Percentiles rank a stretch among this genome's conserved stretches.
Evolutionary conservation across 2,329 filamentous ascomycete species (phyloP).

Genomic region (Scedosporium minutisporum): DNA sequence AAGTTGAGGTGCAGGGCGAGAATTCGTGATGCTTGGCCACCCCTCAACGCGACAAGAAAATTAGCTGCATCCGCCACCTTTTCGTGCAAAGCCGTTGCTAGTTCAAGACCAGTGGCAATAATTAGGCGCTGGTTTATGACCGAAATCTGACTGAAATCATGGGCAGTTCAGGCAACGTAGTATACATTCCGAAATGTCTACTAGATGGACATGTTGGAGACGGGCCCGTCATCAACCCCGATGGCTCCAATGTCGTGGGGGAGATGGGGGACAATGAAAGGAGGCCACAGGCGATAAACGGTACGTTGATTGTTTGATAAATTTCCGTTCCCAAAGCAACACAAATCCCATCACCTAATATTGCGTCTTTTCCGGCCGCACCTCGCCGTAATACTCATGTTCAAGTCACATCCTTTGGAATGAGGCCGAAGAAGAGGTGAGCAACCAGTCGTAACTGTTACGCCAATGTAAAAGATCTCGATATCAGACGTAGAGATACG

Average conservation of each 20-base stretch:
- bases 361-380: neutral
- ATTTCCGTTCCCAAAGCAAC: neutral
- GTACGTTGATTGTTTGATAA: neutral
- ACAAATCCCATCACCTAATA: conserved; percentile 1
- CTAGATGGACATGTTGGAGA: too few species aligned
- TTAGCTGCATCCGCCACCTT: neutral
- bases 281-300: neutral
- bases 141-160: too few species aligned
- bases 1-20: neutral
- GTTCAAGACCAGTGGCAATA: too few species aligned
- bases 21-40: neutral
- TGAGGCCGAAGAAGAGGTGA: neutral
- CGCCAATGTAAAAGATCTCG: neutral
- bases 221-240: neutral
- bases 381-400: neutral
- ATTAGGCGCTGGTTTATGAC: too few species aligned
- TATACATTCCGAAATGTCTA: too few species aligned
- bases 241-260: neutral
- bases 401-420: neutral
- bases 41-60: neutral
- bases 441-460: neutral
- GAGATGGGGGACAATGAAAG: neutral
- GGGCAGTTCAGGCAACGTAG: too few species aligned
- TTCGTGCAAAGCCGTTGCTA: too few species aligned
- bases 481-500: neutral